A percentile compares a stretch with the other conserved stretches of the same genome.
phyloP scores from a whole-genome alignment of 768 basidiomycete species.

The Inosperma sp. region DNA sequence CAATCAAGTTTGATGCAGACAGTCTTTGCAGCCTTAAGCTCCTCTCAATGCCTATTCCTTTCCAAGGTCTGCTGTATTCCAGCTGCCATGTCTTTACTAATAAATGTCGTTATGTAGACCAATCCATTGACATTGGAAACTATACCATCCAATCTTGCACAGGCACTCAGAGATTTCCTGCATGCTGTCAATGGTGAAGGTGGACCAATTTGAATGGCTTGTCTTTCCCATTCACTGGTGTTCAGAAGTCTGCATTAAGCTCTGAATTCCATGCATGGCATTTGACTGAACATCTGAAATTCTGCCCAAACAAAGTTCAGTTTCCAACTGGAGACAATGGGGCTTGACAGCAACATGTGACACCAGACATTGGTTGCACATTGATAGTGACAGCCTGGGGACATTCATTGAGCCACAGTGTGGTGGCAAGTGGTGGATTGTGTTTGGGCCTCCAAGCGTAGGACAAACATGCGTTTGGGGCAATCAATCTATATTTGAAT shows the following conservation, averaged over 20 bases:
- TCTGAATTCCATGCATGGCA: conserved; percentile 6
- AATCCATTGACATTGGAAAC: no score
- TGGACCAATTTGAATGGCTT: background rate
- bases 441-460: background rate
- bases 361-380: conserved; percentile 16
- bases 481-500: background rate
- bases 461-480: background rate
- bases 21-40: background rate
- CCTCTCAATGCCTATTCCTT: background rate
- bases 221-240: background rate
- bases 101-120: no score
- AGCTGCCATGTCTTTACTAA: no score
- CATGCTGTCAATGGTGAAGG: background rate
- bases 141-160: no score
- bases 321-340: conserved; percentile 14
- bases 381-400: conserved; percentile 17
- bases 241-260: no score
- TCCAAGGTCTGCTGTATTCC: no score
- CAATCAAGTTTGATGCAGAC: background rate
- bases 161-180: no score
- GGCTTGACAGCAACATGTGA: conserved; percentile 13
- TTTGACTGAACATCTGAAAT: background rate
- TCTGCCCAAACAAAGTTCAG: background rate
- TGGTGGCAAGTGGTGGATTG: conserved; percentile 12
- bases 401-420: conserved; percentile 12